These are phyloP conservation scores for Coccomyxa subellipsoidea DNA, from an alignment of 163 green algal species.

Conservation along the genomic window DNA sequence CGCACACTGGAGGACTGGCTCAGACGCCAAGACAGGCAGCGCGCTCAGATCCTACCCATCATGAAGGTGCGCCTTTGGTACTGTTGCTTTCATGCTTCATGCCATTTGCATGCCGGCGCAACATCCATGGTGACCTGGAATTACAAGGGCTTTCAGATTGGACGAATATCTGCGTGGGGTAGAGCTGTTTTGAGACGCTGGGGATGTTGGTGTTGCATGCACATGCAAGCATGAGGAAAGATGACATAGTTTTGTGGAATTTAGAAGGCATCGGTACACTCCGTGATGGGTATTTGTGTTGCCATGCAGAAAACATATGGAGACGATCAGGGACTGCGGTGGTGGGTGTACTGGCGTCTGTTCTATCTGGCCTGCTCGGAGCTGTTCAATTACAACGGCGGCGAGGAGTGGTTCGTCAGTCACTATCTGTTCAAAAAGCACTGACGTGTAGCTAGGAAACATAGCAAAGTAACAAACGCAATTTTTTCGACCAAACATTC, in stretches of 20 bases:
- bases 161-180: too few species aligned
- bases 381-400: constrained; percentile 84
- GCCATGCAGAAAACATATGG: constrained; percentile 68
- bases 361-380: constrained; percentile 94
- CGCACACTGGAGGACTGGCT: constrained; percentile 82
- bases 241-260: too few species aligned
- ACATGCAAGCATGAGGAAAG: too few species aligned
- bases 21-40: constrained; percentile 52
- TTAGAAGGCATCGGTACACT: too few species aligned
- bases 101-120: too few species aligned
- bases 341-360: constrained; percentile 86
- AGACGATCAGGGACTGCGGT: constrained; percentile 51
- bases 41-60: constrained; percentile 53
- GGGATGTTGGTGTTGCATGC: too few species aligned
- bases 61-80: constrained; percentile 41
- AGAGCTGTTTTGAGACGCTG: too few species aligned
- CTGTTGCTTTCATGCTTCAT: too few species aligned
- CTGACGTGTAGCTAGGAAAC: too few species aligned
- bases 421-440: constrained; percentile 69
- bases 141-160: too few species aligned
- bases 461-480: background rate
- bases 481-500: too few species aligned
- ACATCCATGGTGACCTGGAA: too few species aligned
- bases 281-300: background rate
- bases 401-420: constrained; percentile 86